Conservation (phyloP, 2,329 filamentous ascomycete genomes). For the Claviceps fusiformis region DNA sequence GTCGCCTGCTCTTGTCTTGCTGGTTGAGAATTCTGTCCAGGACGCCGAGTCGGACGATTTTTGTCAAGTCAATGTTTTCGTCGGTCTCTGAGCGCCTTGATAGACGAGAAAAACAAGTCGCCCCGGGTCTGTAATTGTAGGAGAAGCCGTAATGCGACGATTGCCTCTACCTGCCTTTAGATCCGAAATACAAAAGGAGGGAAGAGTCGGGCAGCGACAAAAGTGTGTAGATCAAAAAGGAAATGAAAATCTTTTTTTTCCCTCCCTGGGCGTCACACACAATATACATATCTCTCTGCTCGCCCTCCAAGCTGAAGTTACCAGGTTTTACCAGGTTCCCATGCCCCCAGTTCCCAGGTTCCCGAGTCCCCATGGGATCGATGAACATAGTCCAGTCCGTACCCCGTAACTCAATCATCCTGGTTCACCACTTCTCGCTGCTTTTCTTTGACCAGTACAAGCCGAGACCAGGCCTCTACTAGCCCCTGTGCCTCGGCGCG, state of each 20-base stretch:
- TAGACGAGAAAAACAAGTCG: not conserved
- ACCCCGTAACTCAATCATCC: constrained; percentile 3
- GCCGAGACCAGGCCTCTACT: not conserved
- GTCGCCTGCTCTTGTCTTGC: not conserved
- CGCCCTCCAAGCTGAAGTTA: constrained; percentile 3
- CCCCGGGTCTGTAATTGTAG: not conserved
- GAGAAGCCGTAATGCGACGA: not conserved
- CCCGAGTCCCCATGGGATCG: constrained; percentile 2
- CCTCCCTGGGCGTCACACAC: constrained; percentile 5
- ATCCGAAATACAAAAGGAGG: constrained; percentile 1
- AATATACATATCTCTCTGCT: constrained; percentile 9
- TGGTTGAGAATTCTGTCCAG: not conserved
- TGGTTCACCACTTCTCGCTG: constrained; percentile 1
- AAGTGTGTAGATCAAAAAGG: not conserved
- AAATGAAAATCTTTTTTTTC: not conserved
- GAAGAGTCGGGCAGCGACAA: not conserved
- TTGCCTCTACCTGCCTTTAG: not conserved
- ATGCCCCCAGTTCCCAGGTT: constrained; percentile 4
- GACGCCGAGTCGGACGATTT: not conserved
- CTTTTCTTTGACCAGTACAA: not conserved
- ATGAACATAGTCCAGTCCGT: constrained; percentile 1
- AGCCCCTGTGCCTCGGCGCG: not conserved
- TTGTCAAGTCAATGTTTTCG: not conserved
- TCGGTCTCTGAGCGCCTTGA: not conserved
- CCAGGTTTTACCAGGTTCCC: not conserved